phyloP scores from a whole-genome alignment of 164 flowering plant genomes.

The Brasenia schreberi region DNA sequence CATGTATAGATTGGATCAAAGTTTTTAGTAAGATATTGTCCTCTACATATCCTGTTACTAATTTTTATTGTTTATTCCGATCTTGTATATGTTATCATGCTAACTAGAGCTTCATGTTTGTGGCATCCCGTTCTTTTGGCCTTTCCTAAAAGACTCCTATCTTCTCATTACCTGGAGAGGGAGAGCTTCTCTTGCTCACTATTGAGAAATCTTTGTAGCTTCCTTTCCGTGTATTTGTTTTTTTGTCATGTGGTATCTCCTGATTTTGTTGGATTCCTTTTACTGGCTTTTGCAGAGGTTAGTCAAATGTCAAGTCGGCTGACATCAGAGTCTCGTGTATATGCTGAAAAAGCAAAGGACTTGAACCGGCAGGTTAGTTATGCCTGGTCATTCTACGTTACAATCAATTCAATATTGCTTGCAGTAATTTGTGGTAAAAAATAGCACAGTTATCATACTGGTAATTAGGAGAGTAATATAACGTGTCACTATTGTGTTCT shows the following conservation, averaged over 20 bases:
- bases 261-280: not conserved
- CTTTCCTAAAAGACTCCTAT: too few relatives aligned
- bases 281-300: slow-evolving; percentile 50
- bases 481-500: too few relatives aligned
- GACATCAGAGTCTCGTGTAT: slow-evolving; percentile 81
- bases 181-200: too few relatives aligned
- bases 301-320: slow-evolving; percentile 83
- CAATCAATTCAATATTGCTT: not conserved
- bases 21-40: too few relatives aligned
- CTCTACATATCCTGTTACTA: too few relatives aligned
- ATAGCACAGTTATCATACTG: not conserved
- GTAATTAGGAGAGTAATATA: too few relatives aligned
- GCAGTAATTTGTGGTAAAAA: not conserved
- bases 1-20: too few relatives aligned
- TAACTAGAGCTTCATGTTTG: too few relatives aligned
- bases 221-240: not conserved
- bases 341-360: slow-evolving; percentile 87
- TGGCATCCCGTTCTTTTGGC: too few relatives aligned
- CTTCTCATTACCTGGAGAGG: too few relatives aligned
- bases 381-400: not conserved
- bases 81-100: too few relatives aligned
- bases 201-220: not conserved
- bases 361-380: slow-evolving; percentile 70
- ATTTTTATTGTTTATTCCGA: too few relatives aligned
- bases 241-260: not conserved